phyloP scores from a whole-genome alignment of 2,329 filamentous ascomycete genomes.

The Penicillium sp. region DNA sequence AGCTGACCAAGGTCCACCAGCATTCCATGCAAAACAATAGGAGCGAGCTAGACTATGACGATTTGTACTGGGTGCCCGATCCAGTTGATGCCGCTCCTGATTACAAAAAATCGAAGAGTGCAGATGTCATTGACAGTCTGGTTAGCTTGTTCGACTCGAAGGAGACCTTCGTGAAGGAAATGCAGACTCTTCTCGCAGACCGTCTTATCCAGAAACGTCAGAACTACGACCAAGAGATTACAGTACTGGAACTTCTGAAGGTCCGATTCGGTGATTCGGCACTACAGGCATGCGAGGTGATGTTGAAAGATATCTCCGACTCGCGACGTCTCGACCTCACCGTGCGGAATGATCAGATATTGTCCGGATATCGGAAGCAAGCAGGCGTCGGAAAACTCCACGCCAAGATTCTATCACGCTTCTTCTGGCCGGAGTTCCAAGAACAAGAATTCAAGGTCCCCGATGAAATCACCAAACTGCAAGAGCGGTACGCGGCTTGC shows the following conservation, averaged over 20 bases:
- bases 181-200: conserved; percentile 85
- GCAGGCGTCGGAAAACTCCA: conserved; percentile 56
- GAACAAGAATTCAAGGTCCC: conserved; percentile 51
- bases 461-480: conserved; percentile 52
- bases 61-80: conserved; percentile 90
- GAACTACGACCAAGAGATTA: conserved; percentile 74
- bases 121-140: conserved; percentile 88
- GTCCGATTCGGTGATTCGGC: conserved; percentile 81
- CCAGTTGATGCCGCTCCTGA: conserved; percentile 90
- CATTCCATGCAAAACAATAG: conserved; percentile 48
- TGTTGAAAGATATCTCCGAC: conserved; percentile 90
- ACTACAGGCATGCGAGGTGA: conserved; percentile 92
- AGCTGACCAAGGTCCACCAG: conserved; percentile 47
- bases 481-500: conserved; percentile 68
- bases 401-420: conserved; percentile 82
- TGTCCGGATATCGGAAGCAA: neutral
- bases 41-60: conserved; percentile 80
- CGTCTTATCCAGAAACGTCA: conserved; percentile 67
- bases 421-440: conserved; percentile 87
- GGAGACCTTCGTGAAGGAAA: conserved; percentile 90
- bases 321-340: conserved; percentile 70
- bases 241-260: conserved; percentile 83
- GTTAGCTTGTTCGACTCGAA: conserved; percentile 85
- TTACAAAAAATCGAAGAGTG: conserved; percentile 82
- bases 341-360: conserved; percentile 54